A percentile compares a stretch with the other conserved stretches of the same genome.
Conservation (phyloP, 208 protist genomes). For the Trypanosoma congolense region DNA sequence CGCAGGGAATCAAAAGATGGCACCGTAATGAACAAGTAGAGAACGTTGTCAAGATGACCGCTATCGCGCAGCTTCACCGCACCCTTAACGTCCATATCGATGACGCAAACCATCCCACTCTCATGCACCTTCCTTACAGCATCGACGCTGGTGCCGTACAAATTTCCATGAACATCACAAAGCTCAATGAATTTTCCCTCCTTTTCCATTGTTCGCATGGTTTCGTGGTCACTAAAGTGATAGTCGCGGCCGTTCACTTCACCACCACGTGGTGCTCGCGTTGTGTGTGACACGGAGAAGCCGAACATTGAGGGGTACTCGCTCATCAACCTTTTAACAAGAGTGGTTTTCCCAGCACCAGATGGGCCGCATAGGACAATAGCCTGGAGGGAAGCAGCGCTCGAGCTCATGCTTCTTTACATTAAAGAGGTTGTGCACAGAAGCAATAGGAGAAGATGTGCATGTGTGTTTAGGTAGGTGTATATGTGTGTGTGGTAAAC, state of each 20-base stretch:
- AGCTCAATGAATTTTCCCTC: conserved; percentile 87
- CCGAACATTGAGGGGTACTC: conserved; percentile 72
- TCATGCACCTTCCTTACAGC: conserved; percentile 73
- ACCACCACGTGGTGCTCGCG: conserved; percentile 70
- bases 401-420: not conserved
- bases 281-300: conserved; percentile 93
- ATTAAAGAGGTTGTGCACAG: not conserved
- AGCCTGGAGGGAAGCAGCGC: conserved; percentile 46
- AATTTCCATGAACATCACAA: conserved; percentile 92
- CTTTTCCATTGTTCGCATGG: conserved; percentile 61
- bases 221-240: conserved; percentile 75
- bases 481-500: no score
- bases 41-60: conserved; percentile 33
- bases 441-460: no score
- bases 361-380: conserved; percentile 89
- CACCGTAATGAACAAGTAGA: conserved; percentile 78
- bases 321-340: conserved; percentile 76
- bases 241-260: conserved; percentile 91
- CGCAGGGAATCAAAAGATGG: conserved; percentile 68
- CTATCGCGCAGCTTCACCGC: conserved; percentile 57
- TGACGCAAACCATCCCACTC: conserved; percentile 69
- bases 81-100: conserved; percentile 92
- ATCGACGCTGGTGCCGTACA: conserved; percentile 91
- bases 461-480: no score
- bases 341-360: conserved; percentile 91